Percentiles rank a stretch among this genome's conserved stretches.
These are phyloP conservation scores for Thermothelomyces thermophilus DNA, from an alignment of 2,329 filamentous ascomycete species.

Conservation along the genomic window DNA sequence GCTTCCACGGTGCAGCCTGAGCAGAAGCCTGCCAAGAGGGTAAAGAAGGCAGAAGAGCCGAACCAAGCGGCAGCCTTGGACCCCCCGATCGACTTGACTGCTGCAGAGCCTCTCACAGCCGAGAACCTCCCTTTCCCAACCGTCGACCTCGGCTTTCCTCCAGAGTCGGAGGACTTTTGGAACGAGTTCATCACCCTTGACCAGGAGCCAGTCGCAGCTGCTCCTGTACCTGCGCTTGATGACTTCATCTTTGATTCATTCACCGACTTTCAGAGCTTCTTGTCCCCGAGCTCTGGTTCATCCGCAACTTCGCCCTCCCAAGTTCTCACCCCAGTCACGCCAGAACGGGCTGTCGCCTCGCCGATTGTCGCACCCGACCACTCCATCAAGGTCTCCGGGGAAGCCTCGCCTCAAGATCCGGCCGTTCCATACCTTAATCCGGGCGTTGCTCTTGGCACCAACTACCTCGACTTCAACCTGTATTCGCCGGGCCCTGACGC, in stretches of 20 bases:
- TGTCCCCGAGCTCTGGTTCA: constrained; percentile 33
- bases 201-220: constrained; percentile 27
- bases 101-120: constrained; percentile 14
- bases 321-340: constrained; percentile 25
- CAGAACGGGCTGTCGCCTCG: constrained; percentile 14
- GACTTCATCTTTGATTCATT: constrained; percentile 45
- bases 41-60: constrained; percentile 27
- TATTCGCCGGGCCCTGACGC: constrained; percentile 45
- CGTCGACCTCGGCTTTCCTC: constrained; percentile 13
- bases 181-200: constrained; percentile 41
- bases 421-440: constrained; percentile 38
- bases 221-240: constrained; percentile 25
- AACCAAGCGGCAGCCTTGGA: constrained; percentile 10
- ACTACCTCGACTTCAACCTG: constrained; percentile 51
- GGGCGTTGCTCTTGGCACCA: constrained; percentile 30
- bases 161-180: constrained; percentile 24
- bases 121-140: constrained; percentile 17
- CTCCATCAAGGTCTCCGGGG: constrained; percentile 8
- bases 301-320: constrained; percentile 32
- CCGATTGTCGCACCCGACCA: constrained; percentile 10
- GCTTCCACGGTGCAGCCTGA: constrained; percentile 26
- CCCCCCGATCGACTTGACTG: constrained; percentile 21
- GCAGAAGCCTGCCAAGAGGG: constrained; percentile 38
- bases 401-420: constrained; percentile 17
- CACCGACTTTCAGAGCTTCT: constrained; percentile 36